Base-by-base conservation (phyloP, 768 basidiomycete species). In the Mycena chlorophos region DNA sequence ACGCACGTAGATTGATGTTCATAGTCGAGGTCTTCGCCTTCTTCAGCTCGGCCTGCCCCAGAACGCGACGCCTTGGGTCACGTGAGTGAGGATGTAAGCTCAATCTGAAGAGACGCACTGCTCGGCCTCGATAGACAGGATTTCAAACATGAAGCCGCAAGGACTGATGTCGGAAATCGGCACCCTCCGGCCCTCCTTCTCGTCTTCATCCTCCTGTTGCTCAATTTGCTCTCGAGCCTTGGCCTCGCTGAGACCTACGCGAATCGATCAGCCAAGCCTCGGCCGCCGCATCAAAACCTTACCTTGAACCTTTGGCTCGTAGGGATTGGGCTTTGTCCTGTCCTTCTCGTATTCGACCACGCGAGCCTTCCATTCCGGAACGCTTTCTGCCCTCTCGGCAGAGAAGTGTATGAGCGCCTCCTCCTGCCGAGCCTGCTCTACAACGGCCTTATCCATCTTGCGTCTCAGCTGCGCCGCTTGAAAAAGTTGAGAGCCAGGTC, bases 81-180 rank as follows among this genome's bases (percentile, higher is more conserved):
- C n/a, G n/a, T n/a, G n/a, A n/a, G n/a, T 25, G 10, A 12, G 12
- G 20, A 13, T n/a, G 3, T 30, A 5, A 49, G n/a, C n/a, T n/a
- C n/a, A n/a, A n/a, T 28, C 3, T 28, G 22, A 12, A 27, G 37
- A 17, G 2, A 62, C 67, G 17, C 34, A 68, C 67, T 68, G 67
- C 22, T 62, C 49, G 4, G 66, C 65, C 43, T 67, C 63, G 1
- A 68, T 20, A 14, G 66, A 63, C 2, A 68, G 29, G 1, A 66
- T 63, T 2, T 55, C 51, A 2, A 56, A 43, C 0, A 68, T 23
- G 28, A 68, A 67, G 1, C 43, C 34, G 10, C 45, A 52, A 1
- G 63, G 60, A 0, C 55, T 55, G 10, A 65, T 50, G 0, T 63
- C 52, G 25, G 66, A 64, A 5, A 56, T 39, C 0, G 54, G 49